Percentiles rank a stretch among this genome's conserved stretches.
Conservation (phyloP, 2,329 filamentous ascomycete genomes). For the Scleromitrula shiraiana region DNA sequence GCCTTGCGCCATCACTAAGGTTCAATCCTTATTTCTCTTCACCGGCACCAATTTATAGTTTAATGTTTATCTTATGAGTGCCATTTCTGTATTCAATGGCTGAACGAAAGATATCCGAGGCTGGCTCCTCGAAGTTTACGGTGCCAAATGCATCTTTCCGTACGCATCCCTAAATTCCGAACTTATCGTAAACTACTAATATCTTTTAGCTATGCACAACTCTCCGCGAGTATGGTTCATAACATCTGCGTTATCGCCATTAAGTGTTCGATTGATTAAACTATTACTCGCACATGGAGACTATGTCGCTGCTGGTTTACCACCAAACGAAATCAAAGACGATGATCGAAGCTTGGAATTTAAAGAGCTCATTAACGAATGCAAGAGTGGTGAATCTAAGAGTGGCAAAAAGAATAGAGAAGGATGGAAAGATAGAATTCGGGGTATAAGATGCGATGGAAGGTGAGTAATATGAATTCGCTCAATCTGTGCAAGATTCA, state of each 20-base stretch:
- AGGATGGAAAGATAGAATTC: constrained; percentile 73
- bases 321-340: constrained; percentile 70
- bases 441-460: constrained; percentile 56
- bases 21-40: no score
- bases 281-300: constrained; percentile 86
- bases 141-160: constrained; percentile 26
- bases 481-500: not conserved
- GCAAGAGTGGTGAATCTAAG: constrained; percentile 57
- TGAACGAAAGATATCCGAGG: constrained; percentile 39
- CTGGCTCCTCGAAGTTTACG: constrained; percentile 29
- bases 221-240: constrained; percentile 88
- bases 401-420: constrained; percentile 55
- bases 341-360: constrained; percentile 71
- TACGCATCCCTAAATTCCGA: constrained; percentile 9
- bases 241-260: constrained; percentile 76
- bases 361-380: constrained; percentile 66
- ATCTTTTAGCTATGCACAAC: constrained; percentile 46
- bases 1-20: not conserved
- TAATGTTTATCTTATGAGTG: no score
- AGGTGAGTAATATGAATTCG: constrained; percentile 16
- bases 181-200: constrained; percentile 10
- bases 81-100: constrained; percentile 29
- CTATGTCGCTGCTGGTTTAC: constrained; percentile 77
- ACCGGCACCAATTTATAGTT: no score
- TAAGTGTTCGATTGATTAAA: constrained; percentile 74